A percentile compares a stretch with the other conserved stretches of the same genome.
phyloP scores from a whole-genome alignment of 257 asterid genomes.

The Prunella vulgaris region DNA sequence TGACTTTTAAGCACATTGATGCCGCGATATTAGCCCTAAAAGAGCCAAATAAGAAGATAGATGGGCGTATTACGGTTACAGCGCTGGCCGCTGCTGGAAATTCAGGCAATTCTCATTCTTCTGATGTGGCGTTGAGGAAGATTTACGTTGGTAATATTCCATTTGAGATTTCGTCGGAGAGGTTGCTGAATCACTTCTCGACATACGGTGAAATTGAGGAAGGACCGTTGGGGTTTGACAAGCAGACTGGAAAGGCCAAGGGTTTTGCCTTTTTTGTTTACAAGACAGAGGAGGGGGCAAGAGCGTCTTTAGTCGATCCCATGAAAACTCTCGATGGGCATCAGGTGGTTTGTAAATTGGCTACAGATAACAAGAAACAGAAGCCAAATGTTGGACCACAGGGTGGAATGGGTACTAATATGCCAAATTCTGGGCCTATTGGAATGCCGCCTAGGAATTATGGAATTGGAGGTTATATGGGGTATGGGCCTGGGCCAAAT shows the following conservation, averaged over 20 bases:
- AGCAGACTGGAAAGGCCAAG: constrained; percentile 88
- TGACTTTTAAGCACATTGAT: constrained; percentile 79
- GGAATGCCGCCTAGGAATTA: constrained; percentile 48
- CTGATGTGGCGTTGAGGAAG: constrained; percentile 74
- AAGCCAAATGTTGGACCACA: constrained; percentile 59
- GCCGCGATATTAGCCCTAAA: constrained; percentile 71
- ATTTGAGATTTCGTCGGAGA: constrained; percentile 78
- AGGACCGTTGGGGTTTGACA: constrained; percentile 95
- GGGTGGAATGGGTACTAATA: constrained; percentile 47
- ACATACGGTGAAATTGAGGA: constrained; percentile 93
- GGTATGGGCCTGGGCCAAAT: constrained; percentile 49
- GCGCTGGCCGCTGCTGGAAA: constrained; percentile 83
- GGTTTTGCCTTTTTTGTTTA: constrained; percentile 96
- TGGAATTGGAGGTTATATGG: constrained; percentile 54
- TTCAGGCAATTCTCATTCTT: constrained; percentile 52
- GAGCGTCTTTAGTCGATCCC: constrained; percentile 67
- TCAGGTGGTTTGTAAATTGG: constrained; percentile 84
- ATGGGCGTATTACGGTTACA: constrained; percentile 91
- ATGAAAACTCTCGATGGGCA: constrained; percentile 78
- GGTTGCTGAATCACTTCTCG: constrained; percentile 62
- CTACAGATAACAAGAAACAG: constrained; percentile 81
- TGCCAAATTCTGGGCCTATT: constrained; percentile 44
- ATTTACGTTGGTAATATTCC: constrained; percentile 96
- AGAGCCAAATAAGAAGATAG: constrained; percentile 87
- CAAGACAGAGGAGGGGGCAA: constrained; percentile 91